Evolutionary conservation across 2,329 filamentous ascomycete genomes (phyloP), one percentile per base, ranked within the genome.

Genomic region (Drechslerella dactyloides): DNA sequence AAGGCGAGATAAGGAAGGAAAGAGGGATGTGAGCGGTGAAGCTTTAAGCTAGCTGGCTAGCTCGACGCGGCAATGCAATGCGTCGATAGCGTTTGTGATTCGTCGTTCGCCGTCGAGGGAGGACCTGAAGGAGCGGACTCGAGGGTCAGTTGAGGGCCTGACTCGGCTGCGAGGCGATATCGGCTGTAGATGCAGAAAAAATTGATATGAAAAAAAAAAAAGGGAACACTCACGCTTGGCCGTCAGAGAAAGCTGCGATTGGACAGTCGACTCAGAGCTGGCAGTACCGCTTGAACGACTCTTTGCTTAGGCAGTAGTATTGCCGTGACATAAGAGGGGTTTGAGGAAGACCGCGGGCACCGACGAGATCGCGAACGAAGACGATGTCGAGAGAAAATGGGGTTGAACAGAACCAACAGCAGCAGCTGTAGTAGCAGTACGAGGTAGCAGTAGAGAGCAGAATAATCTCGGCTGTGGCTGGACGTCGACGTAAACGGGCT

Each of bases 221-320:
- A 33, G 8, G 58, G 13, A 24, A 42, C 2, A 23, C 35, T 46
- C 35, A 23, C 15, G 46, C 15, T n/a, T 6, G n/a, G 53, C 48
- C 11, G 33, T 13, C 33, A 37, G 13, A 42, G 5, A 62, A 33
- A 33, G 27, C 27, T 33, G 8, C 27, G 27, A 44, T 23, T 24
- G 55, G 42, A n/a, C 33, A 37, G 57, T 53, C 19, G 42, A 57
- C 21, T 70, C 66, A 70, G 66, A 70, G 50, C 23, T 70, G 66
- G 53, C 55, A 70, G 55, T 70, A 70, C 30, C 66, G 66, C 55
- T 70, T 64, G 59, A 70, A 70, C 53, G 66, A 63, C 66, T 70
- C 66, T 40, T 64, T 64, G 63, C 55, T 53, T 30, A 56, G 50
- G 44, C 46, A 64, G 53, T 40, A 37, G 54, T 59, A 42, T 11